These are phyloP conservation scores for Chimonanthus praecox DNA, from an alignment of 164 flowering plant genomes.

Conservation along the genomic window DNA sequence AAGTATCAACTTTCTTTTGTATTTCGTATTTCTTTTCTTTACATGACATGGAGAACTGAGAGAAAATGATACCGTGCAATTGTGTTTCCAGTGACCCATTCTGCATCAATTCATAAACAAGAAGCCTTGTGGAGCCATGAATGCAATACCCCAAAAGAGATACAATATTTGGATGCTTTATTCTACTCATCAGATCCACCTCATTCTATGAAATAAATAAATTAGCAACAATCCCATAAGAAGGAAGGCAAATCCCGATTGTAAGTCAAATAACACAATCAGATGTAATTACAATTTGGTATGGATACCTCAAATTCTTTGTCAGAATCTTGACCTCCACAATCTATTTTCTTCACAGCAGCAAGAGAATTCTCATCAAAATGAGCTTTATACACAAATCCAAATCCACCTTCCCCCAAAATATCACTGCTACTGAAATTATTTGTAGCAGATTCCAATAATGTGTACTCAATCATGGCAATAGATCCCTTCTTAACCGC, in stretches of 20 bases:
- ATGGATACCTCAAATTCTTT: constrained; percentile 69
- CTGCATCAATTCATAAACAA: constrained; percentile 87
- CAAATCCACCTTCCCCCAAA: constrained; percentile 78
- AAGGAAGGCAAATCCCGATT: background rate
- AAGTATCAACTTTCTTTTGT: background rate
- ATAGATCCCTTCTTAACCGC: constrained; percentile 45
- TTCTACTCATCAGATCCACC: constrained; percentile 58
- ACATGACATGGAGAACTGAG: background rate
- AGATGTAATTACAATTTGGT: background rate
- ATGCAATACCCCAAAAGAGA: constrained; percentile 63
- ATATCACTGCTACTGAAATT: constrained; percentile 49
- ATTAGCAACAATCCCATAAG: constrained; percentile 2
- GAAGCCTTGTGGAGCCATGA: constrained; percentile 50
- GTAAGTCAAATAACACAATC: background rate
- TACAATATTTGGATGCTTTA: constrained; percentile 74
- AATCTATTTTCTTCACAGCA: constrained; percentile 70
- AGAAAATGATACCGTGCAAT: constrained; percentile 61
- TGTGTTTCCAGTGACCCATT: constrained; percentile 81
- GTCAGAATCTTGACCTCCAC: constrained; percentile 43
- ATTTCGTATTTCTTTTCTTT: background rate
- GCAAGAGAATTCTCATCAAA: constrained; percentile 46
- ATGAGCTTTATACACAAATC: constrained; percentile 68
- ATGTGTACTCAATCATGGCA: constrained; percentile 47
- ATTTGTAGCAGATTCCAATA: constrained; percentile 60
- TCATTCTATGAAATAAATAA: constrained; percentile 62